Percentiles rank a stretch among this genome's conserved stretches.
phyloP scores from a whole-genome alignment of 192 early-diverging fungal species.

The Mortierella claussenii region DNA sequence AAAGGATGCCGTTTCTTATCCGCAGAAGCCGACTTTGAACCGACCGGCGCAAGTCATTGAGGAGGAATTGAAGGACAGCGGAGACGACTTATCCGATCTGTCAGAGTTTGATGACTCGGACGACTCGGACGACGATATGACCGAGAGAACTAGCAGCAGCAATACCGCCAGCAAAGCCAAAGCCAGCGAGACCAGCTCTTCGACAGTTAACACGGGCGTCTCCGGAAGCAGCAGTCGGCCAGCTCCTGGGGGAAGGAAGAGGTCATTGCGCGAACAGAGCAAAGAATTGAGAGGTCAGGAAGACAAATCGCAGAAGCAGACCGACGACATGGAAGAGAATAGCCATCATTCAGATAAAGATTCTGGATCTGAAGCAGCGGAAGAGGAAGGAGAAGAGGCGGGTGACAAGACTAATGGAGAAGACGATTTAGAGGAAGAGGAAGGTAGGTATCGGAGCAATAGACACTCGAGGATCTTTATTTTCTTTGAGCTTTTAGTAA shows the following conservation, averaged over 20 bases:
- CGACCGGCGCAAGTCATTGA: constrained; percentile 29
- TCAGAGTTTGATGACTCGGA: constrained; percentile 50
- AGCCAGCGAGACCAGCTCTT: neutral
- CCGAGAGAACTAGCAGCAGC: neutral
- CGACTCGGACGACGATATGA: constrained; percentile 45
- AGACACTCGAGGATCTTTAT: neutral
- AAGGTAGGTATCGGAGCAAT: constrained; percentile 5
- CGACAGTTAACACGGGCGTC: neutral
- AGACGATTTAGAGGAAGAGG: constrained; percentile 32
- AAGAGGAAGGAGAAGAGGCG: constrained; percentile 36
- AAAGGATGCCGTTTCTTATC: constrained; percentile 2
- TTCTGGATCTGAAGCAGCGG: constrained; percentile 21
- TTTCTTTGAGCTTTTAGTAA: neutral
- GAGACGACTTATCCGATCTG: constrained; percentile 45
- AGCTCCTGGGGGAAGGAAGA: constrained; percentile 10
- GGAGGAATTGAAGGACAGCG: constrained; percentile 49
- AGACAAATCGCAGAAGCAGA: neutral
- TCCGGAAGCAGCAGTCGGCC: neutral
- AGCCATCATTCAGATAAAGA: constrained; percentile 22
- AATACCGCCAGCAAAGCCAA: neutral
- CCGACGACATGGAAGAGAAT: neutral
- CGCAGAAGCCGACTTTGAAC: constrained; percentile 37
- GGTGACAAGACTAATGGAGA: constrained; percentile 12
- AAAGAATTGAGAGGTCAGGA: constrained; percentile 18
- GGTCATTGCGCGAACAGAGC: constrained; percentile 22